Evolutionary conservation across 2,329 filamentous ascomycete species (phyloP), one percentile per base, ranked within the genome.

Genomic region (Fusarium sp.): DNA sequence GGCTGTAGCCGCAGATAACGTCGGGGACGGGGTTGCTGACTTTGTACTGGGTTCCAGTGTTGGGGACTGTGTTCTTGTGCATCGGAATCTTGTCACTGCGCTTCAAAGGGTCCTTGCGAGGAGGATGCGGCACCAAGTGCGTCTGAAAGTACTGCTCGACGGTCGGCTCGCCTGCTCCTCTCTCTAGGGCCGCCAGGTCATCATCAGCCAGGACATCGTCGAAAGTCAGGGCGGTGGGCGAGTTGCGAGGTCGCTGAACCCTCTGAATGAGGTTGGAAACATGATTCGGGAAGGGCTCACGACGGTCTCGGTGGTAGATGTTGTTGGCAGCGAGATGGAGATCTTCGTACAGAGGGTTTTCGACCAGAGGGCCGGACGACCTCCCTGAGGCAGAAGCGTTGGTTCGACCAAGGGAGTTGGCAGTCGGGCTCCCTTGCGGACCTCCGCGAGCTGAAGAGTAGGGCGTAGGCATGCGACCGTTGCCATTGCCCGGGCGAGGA

Each of bases 1-100:
- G n/a, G 16, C 23, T 54, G 28, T 68, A 70, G 12, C 57, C 65
- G 40, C 60, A 68, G 37, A 67, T 43, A 30, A 70, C 48, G 7
- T 68, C 58, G 0, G 65, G 67, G 3, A 50, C 36, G 7, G 63
- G 63, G 15, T 6, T 62, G 57, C 67, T 70, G 40, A 70, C 60
- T 18, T 50, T 52, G n/a, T 34, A 15, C 7, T 16, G 11, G 15
- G 60, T 40, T 9, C 30, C 31, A 12, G 44, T 62, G 52, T 16
- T 51, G 13, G 64, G 63, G n/a, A 67, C 64, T 18, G 46, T 12
- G 4, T 52, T 18, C 16, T 43, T 41, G 13, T 12, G 11, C 46
- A 67, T 61, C 7, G 60, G 60, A 2, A 23, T 23, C 13, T 43
- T 34, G 6, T 46, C 44, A 27, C 37, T 44, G 12, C 39, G 23